phyloP scores from a whole-genome alignment of 768 basidiomycete genomes.

The Lanmaoa rubissima region DNA sequence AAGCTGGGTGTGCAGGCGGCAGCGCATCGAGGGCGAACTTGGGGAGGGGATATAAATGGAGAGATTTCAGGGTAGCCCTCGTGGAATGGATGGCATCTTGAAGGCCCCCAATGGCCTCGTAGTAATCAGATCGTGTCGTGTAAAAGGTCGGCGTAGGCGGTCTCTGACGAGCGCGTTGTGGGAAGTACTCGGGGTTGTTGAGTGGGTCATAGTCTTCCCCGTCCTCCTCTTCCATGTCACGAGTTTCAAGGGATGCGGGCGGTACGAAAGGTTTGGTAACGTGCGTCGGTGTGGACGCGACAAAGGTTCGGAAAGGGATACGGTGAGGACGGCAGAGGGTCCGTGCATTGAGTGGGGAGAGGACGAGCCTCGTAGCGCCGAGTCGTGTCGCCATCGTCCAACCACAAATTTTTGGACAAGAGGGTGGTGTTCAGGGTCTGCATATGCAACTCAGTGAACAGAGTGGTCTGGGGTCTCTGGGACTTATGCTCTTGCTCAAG shows the following conservation, averaged over 20 bases:
- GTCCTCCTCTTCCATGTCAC: conserved; percentile 2
- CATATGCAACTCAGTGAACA: not conserved
- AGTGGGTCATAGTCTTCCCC: not conserved
- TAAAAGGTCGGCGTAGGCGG: conserved; percentile 81
- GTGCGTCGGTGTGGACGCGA: conserved; percentile 2
- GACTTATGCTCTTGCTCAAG: not conserved
- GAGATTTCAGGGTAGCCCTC: conserved; percentile 55
- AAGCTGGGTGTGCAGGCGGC: conserved; percentile 58
- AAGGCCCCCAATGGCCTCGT: conserved; percentile 67
- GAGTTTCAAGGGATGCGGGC: conserved; percentile 23
- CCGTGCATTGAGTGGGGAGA: conserved; percentile 5
- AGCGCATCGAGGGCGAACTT: conserved; percentile 59
- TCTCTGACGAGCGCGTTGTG: conserved; percentile 16
- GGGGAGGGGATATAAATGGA: conserved; percentile 80
- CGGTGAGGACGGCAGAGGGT: not conserved
- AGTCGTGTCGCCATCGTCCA: conserved; percentile 14
- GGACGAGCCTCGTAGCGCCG: conserved; percentile 2
- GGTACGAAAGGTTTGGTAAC: conserved; percentile 22
- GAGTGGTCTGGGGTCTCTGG: conserved; percentile 16
- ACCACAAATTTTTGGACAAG: conserved; percentile 1
- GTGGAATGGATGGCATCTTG: conserved; percentile 60
- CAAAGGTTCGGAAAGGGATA: conserved; percentile 9
- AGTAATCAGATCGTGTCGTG: conserved; percentile 73
- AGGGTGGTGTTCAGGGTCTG: too few relatives aligned
- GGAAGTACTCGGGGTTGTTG: conserved; percentile 1